Percentiles rank a stretch among this genome's conserved stretches.
Evolutionary conservation across 352 stramenopile species (phyloP).

Genomic region (Chloridella minuta): DNA sequence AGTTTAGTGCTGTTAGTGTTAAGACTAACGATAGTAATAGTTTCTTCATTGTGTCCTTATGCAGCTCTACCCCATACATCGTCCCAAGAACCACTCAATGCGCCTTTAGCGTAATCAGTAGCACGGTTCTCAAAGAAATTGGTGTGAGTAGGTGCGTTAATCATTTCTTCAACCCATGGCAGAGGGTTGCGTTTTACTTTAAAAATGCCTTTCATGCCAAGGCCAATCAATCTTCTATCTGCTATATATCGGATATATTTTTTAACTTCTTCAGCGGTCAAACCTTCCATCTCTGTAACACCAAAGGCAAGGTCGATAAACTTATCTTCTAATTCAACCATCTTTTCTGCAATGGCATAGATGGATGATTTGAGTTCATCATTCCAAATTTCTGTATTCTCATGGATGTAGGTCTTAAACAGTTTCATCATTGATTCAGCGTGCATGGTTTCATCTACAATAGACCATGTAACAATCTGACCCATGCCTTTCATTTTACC

Average conservation of each 20-base stretch:
- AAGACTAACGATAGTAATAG: too few relatives aligned
- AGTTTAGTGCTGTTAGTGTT: too few relatives aligned
- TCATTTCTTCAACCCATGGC: background rate
- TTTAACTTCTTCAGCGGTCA: background rate
- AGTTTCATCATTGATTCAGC: background rate
- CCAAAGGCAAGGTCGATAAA: background rate
- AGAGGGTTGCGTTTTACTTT: background rate
- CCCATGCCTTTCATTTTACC: constrained; percentile 9
- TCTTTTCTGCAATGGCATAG: background rate
- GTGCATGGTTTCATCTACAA: background rate
- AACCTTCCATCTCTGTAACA: background rate
- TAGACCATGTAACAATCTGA: background rate
- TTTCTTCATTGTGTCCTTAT: too few relatives aligned
- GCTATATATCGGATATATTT: background rate
- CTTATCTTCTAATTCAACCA: background rate
- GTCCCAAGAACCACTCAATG: background rate
- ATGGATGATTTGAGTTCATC: background rate
- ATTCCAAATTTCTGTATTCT: background rate
- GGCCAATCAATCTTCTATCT: background rate
- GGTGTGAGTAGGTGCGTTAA: background rate
- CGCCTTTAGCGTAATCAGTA: background rate
- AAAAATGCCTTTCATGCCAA: background rate
- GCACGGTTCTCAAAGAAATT: constrained; percentile 3
- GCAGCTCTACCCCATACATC: too few relatives aligned
- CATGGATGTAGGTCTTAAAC: background rate